Evolutionary conservation across 2,329 filamentous ascomycete species (phyloP).

Genomic region (Blastomyces parvus): DNA sequence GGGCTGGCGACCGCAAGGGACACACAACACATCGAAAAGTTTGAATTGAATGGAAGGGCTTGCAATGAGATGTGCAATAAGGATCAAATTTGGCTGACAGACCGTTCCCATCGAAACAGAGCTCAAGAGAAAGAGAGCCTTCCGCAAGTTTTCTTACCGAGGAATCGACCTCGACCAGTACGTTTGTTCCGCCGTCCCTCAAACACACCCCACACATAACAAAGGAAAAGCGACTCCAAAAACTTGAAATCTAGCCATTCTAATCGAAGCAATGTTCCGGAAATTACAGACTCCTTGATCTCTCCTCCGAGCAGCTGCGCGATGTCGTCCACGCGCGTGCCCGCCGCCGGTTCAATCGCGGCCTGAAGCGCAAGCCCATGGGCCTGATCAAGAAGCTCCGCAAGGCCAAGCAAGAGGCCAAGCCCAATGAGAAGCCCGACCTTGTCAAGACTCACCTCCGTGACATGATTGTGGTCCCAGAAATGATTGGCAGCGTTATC

Average conservation of each 20-base stretch:
- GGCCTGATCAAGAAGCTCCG: slow-evolving; percentile 99
- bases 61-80: slow-evolving; percentile 5
- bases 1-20: not conserved
- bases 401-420: slow-evolving; percentile 97
- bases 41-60: not conserved
- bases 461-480: slow-evolving; percentile 99
- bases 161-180: slow-evolving; percentile 99
- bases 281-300: slow-evolving; percentile 81
- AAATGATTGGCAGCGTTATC: slow-evolving; percentile 98
- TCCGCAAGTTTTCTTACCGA: slow-evolving; percentile 99
- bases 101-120: slow-evolving; percentile 47
- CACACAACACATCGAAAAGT: not conserved
- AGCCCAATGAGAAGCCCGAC: slow-evolving; percentile 99
- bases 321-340: slow-evolving; percentile 99
- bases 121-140: slow-evolving; percentile 99
- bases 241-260: slow-evolving; percentile 21
- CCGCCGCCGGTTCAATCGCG: slow-evolving; percentile 98
- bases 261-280: slow-evolving; percentile 13
- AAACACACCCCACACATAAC: slow-evolving; percentile 10
- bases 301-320: slow-evolving; percentile 95
- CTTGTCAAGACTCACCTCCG: slow-evolving; percentile 98
- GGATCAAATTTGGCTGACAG: slow-evolving; percentile 18
- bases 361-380: slow-evolving; percentile 99
- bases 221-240: slow-evolving; percentile 14
- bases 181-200: slow-evolving; percentile 33